Base-by-base conservation (phyloP, 305 asterid genomes). In the Euphrasia arctica region DNA sequence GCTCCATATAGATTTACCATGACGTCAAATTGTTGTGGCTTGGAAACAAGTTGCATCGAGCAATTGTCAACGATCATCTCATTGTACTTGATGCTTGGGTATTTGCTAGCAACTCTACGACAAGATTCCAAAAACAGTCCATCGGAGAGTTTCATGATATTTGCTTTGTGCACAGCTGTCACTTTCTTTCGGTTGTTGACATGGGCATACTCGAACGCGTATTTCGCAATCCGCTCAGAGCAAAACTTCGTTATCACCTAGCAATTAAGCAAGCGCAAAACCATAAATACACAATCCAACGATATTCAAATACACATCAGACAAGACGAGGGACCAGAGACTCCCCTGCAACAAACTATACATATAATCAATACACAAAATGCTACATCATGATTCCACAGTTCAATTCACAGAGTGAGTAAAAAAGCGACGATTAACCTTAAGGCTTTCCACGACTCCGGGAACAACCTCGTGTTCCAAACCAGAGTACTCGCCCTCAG, bases 21-120 rank as follows among this genome's bases (percentile, higher is more conserved):
- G 12, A 90, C 99, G 79, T 93, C 97, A 79, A 93, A 93, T 67
- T 93, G 99, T 71, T 93, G 96, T 9, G 99, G 99, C 83, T 86
- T 93, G 64, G 99, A 88, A 62, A 93, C 99, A 70, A 93, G 99
- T 78, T 93, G 99, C 97, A 93, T 93, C 65, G 97, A 57, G 71
- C 91, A 86, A 56, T 86, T 86, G 66, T 86, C 91, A 73, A 86
- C 91, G 36, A 86, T 84, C 72, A 86, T 82, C 77, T 86, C 91
- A 68, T 72, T 77, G 68, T 86, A 86, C 63, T 80, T 72, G 70
- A 86, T 86, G 49, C 82, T 71, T 14, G 91, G 95, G 60, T 86
- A 84, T 63, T 71, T 80, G 68, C 76, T 76, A 14, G 95, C 89
- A 49, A 86, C 71, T 72, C 84, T 91, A 32, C 89, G 85, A 31